These are phyloP conservation scores for Mycena capillaripes DNA, from an alignment of 768 basidiomycete species.

Conservation along the genomic window DNA sequence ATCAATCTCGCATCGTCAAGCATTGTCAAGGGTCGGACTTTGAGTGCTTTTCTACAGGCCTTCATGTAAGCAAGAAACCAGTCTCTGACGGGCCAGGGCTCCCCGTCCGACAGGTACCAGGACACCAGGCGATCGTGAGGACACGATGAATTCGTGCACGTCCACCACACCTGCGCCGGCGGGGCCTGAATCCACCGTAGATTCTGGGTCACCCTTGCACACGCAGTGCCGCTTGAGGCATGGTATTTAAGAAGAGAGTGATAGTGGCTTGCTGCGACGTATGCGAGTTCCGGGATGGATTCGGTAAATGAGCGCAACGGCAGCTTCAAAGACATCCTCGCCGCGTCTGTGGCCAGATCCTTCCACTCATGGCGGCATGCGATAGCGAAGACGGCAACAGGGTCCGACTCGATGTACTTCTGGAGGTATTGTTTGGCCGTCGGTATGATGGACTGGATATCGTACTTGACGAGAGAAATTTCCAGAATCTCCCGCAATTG, in stretches of 20 bases:
- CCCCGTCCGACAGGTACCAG: too few species aligned
- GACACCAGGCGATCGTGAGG: background rate
- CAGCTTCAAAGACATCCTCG: background rate
- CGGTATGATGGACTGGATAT: background rate
- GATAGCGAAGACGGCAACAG: background rate
- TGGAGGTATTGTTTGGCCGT: background rate
- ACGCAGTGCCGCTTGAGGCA: background rate
- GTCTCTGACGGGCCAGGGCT: background rate
- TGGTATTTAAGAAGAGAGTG: slow-evolving; percentile 5
- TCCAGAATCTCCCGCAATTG: background rate
- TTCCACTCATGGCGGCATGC: slow-evolving; percentile 3
- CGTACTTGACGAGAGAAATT: background rate
- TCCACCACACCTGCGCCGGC: background rate
- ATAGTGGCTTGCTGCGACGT: background rate
- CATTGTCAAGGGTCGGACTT: background rate
- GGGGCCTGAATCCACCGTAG: background rate
- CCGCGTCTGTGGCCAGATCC: background rate
- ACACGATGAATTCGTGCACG: background rate
- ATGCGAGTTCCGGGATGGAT: background rate
- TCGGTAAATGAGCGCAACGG: background rate
- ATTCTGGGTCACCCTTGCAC: background rate
- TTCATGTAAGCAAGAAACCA: slow-evolving; percentile 9
- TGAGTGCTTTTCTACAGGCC: background rate
- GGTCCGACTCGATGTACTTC: background rate
- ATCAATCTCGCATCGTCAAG: background rate